These are phyloP conservation scores for Irineochytrium annulatum DNA, from an alignment of 192 early-diverging fungal genomes.

Conservation along the genomic window DNA sequence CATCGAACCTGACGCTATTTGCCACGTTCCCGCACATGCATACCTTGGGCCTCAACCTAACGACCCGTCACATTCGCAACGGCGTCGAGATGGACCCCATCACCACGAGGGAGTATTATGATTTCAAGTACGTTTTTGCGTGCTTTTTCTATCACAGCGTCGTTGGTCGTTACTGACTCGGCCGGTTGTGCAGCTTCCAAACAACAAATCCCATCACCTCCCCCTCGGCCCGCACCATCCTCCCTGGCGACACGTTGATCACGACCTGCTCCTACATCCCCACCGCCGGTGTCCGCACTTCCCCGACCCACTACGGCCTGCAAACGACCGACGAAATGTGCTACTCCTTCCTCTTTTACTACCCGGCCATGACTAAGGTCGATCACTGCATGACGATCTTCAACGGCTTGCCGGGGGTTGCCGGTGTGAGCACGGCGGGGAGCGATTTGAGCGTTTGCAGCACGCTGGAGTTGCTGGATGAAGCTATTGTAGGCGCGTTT, in stretches of 20 bases:
- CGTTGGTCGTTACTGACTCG: no score
- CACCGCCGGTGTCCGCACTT: background rate
- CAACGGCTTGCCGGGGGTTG: no score
- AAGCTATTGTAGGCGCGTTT: no score
- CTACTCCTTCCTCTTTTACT: slow-evolving; percentile 24
- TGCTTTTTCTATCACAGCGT: background rate
- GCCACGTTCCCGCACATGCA: slow-evolving; percentile 27
- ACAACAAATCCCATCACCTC: background rate
- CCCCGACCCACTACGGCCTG: background rate
- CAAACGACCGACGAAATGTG: slow-evolving; percentile 28
- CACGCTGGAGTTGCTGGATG: no score
- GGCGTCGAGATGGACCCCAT: slow-evolving; percentile 17
- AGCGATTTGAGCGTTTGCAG: no score
- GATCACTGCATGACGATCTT: background rate
- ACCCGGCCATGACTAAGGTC: slow-evolving; percentile 14
- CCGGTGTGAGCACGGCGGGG: no score
- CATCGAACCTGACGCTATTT: slow-evolving; percentile 7
- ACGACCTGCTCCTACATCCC: slow-evolving; percentile 27
- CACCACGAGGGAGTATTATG: slow-evolving; percentile 16
- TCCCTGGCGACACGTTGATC: slow-evolving; percentile 23
- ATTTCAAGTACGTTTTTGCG: slow-evolving; percentile 10
- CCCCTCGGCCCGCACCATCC: background rate
- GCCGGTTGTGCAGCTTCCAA: slow-evolving; percentile 2
- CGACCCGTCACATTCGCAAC: slow-evolving; percentile 18
- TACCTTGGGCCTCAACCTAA: slow-evolving; percentile 16